These are phyloP conservation scores for Mycena amicta DNA, from an alignment of 768 basidiomycete genomes.

Conservation along the genomic window DNA sequence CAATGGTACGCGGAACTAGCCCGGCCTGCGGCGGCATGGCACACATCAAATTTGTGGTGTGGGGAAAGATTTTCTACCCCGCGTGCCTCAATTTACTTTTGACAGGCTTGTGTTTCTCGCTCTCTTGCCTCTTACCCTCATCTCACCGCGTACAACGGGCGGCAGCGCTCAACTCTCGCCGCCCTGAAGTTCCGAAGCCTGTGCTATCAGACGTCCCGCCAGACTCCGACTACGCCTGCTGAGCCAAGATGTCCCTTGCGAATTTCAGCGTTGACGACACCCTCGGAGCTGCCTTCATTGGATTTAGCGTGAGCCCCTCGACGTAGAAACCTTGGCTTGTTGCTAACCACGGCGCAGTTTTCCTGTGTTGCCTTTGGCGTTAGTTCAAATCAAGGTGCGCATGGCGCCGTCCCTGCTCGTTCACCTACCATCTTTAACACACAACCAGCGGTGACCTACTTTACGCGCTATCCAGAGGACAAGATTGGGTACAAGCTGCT, in stretches of 20 bases:
- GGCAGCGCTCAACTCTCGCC: background rate
- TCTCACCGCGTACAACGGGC: too few relatives aligned
- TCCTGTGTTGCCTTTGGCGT: slow-evolving; percentile 44
- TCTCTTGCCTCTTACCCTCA: too few relatives aligned
- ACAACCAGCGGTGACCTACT: slow-evolving; percentile 36
- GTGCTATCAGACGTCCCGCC: background rate
- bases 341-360: too few relatives aligned
- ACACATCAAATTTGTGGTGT: background rate
- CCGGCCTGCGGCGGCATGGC: too few relatives aligned
- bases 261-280: slow-evolving; percentile 34
- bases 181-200: background rate
- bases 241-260: background rate
- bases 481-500: slow-evolving; percentile 22
- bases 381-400: slow-evolving; percentile 41
- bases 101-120: background rate
- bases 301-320: too few relatives aligned
- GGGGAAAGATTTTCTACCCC: background rate
- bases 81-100: background rate
- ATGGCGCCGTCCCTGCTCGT: slow-evolving; percentile 38
- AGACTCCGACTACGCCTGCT: background rate
- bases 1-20: too few relatives aligned
- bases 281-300: slow-evolving; percentile 42
- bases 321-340: too few relatives aligned
- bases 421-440: slow-evolving; percentile 44
- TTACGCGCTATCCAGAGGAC: slow-evolving; percentile 40